Base-by-base conservation (phyloP, 768 basidiomycete species). In the Russula ochroleuca region DNA sequence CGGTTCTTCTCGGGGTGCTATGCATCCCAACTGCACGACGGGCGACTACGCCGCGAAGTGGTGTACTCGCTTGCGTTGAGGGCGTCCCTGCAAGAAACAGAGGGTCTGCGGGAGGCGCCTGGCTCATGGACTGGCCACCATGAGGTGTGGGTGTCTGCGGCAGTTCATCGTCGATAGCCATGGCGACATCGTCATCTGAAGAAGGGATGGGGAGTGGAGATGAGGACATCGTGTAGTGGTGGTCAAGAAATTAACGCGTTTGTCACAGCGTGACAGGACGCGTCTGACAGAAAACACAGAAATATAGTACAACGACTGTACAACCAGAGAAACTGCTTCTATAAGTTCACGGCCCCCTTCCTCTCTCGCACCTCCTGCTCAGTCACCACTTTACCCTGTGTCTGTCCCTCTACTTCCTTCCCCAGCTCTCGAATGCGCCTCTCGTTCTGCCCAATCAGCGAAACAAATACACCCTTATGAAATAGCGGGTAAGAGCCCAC, bases 401-500 rank as follows among this genome's bases (percentile, higher is more conserved):
- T 72, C 70, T 81, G 83, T 61, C 68, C 71, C 70, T 83, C 87
- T 7, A 88, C 85, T 70, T 90, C 88, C 56, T 78, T 74, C 0
- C 84, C 87, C 51, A 88, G 76, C 41, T 81, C 78, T 19, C 76
- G 77, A 5, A 90, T 74, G 66, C 80, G 78, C 33, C 77, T 72
- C 66, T 75, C 76, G 52, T 79, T 70, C 33, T 69, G 73, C 5
- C 83, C 85, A 65, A 85, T 85, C 64, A 85, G 75, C 45, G 82
- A 82, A 31, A 88, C 85, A 60, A 85, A 86, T 10, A 88, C 88
- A 17, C 87, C 87, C 48, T 72, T 74, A 61, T 75, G 70, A 25
- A 86, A 72, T 33, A 83, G 78, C 33, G 87, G 85, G 74, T 90
- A 92, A 37, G 87, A 90, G 47, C 94, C 89, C 21, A 95, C 82